Evolutionary conservation across 2,329 filamentous ascomycete species (phyloP).

Genomic region (Ascochyta koolunga): DNA sequence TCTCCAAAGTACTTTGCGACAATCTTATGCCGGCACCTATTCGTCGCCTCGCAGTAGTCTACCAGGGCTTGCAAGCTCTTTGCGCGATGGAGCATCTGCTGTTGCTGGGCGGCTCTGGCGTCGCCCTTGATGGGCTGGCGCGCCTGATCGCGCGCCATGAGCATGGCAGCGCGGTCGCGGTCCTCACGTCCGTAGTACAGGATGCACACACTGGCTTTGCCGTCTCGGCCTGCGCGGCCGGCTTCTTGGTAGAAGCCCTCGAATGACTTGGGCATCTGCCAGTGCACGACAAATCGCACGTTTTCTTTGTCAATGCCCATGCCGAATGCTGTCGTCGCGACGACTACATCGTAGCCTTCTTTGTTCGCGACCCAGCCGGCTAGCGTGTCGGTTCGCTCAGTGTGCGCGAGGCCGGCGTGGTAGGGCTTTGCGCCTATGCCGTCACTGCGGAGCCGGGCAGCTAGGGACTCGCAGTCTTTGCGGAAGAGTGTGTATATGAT

Average conservation of each 20-base stretch:
- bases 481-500: conserved; percentile 82
- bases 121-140: conserved; percentile 55
- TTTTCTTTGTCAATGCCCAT: conserved; percentile 98
- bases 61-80: conserved; percentile 65
- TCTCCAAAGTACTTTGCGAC: conserved; percentile 48
- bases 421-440: conserved; percentile 77
- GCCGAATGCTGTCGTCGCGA: conserved; percentile 93
- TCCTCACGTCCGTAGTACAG: conserved; percentile 92
- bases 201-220: conserved; percentile 84
- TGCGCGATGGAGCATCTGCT: conserved; percentile 49
- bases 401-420: conserved; percentile 71
- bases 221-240: conserved; percentile 86
- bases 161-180: conserved; percentile 70
- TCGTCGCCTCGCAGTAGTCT: conserved; percentile 79
- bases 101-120: conserved; percentile 32
- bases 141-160: conserved; percentile 57
- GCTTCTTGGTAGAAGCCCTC: conserved; percentile 97
- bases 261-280: conserved; percentile 91
- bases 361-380: conserved; percentile 74
- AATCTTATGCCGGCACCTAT: conserved; percentile 69
- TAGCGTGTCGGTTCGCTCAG: conserved; percentile 72
- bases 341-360: conserved; percentile 84
- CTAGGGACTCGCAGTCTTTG: conserved; percentile 75
- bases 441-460: conserved; percentile 67
- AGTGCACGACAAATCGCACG: conserved; percentile 93